Evolutionary conservation across 768 basidiomycete genomes (phyloP).

Genomic region (Suillus variegatus): DNA sequence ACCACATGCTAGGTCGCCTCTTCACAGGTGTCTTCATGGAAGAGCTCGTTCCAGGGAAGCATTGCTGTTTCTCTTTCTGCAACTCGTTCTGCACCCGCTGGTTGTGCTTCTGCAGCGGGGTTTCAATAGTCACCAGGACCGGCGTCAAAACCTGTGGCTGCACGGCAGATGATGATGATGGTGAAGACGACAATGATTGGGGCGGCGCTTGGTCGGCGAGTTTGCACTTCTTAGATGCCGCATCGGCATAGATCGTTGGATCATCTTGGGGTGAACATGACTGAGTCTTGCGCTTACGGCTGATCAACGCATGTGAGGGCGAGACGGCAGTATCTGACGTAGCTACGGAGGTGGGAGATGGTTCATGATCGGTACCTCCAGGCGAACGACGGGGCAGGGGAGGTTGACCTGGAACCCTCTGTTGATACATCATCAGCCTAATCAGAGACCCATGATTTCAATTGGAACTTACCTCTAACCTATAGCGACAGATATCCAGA

Average conservation of each 20-base stretch:
- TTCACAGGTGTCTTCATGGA: background rate
- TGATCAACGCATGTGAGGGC: background rate
- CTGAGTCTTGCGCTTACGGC: background rate
- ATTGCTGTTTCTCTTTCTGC: background rate
- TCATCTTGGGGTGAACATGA: background rate
- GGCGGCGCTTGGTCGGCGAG: background rate
- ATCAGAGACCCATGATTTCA: background rate
- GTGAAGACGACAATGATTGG: background rate
- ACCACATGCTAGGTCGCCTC: background rate
- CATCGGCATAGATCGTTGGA: background rate
- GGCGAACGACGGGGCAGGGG: constrained; percentile 17
- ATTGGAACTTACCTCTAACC: constrained; percentile 22
- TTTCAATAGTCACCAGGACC: no score
- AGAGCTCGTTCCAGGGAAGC: background rate
- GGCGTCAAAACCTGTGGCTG: background rate
- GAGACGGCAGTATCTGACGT: background rate
- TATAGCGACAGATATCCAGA: constrained; percentile 26
- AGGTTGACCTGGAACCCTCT: constrained; percentile 30
- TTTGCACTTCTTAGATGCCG: background rate
- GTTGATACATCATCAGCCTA: background rate
- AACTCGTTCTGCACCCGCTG: background rate
- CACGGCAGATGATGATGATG: background rate
- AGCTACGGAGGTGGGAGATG: background rate
- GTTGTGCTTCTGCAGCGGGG: background rate
- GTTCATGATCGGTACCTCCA: background rate